These are phyloP conservation scores for Suhomyces pyralidae DNA, from an alignment of 805 yeast genomes.

Conservation along the genomic window DNA sequence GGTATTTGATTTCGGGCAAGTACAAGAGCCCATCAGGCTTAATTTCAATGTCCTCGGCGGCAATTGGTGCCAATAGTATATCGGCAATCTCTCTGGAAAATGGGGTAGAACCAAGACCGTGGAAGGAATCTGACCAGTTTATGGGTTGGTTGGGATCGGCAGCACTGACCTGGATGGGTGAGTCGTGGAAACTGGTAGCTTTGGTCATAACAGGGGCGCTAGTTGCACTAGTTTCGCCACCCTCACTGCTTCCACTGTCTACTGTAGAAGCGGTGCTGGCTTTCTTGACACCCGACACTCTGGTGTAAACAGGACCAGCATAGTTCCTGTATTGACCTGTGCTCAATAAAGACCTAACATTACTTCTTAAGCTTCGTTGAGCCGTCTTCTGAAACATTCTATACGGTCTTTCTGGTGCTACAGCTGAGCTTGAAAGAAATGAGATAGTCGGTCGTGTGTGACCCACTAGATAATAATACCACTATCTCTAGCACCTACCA, in stretches of 20 bases:
- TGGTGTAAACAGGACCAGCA: slow-evolving; percentile 10
- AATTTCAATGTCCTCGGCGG: slow-evolving; percentile 76
- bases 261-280: background rate
- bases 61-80: slow-evolving; percentile 60
- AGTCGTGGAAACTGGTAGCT: slow-evolving; percentile 15
- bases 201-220: background rate
- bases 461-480: background rate
- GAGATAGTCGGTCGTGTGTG: background rate
- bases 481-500: background rate
- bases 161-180: slow-evolving; percentile 15
- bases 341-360: background rate
- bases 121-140: slow-evolving; percentile 86
- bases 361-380: background rate
- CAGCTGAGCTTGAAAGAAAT: background rate
- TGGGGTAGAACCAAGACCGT: slow-evolving; percentile 79
- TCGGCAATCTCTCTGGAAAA: slow-evolving; percentile 61
- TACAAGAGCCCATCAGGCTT: slow-evolving; percentile 93
- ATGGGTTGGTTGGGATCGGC: slow-evolving; percentile 20
- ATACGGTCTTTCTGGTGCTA: background rate
- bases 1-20: slow-evolving; percentile 91
- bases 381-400: background rate
- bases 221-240: background rate
- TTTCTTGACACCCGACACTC: slow-evolving; percentile 4
- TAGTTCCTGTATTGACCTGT: background rate
- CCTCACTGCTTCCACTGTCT: background rate